Evolutionary conservation across 441 rosid species (phyloP).

Genomic region (Pelargonium citronellum): DNA sequence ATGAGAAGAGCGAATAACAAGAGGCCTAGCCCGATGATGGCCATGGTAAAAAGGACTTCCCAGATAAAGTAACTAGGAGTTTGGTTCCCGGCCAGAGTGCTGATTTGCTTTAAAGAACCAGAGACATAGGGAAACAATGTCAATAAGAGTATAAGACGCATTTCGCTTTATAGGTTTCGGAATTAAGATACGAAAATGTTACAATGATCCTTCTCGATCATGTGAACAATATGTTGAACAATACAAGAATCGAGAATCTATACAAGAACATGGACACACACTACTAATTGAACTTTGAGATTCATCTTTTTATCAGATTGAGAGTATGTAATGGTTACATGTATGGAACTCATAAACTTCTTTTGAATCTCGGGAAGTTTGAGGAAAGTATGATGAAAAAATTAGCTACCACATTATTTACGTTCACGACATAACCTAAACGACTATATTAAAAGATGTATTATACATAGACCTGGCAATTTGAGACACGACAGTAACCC

Average conservation of each 20-base stretch:
- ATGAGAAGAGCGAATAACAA: slow-evolving; percentile 87
- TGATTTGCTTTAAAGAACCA: slow-evolving; percentile 66
- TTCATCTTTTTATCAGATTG: no score
- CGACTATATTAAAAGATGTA: background rate
- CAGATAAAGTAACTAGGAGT: slow-evolving; percentile 71
- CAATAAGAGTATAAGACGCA: slow-evolving; percentile 1
- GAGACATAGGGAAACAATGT: slow-evolving; percentile 1
- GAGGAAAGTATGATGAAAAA: no score
- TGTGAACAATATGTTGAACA: no score
- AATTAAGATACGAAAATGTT: background rate
- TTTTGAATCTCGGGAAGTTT: no score
- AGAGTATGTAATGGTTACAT: no score
- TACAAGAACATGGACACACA: no score
- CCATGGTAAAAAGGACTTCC: slow-evolving; percentile 89
- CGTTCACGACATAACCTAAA: no score
- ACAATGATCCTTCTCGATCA: no score
- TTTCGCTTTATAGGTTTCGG: background rate
- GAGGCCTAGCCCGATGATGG: slow-evolving; percentile 71
- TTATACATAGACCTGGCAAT: background rate
- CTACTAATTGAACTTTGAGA: no score
- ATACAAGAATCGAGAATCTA: no score
- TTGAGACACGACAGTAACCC: background rate
- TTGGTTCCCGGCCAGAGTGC: slow-evolving; percentile 85
- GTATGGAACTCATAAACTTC: no score
- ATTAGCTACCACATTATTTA: no score